Base-by-base conservation (phyloP, 163 green algal genomes). In the Scenedesmus sp. region DNA sequence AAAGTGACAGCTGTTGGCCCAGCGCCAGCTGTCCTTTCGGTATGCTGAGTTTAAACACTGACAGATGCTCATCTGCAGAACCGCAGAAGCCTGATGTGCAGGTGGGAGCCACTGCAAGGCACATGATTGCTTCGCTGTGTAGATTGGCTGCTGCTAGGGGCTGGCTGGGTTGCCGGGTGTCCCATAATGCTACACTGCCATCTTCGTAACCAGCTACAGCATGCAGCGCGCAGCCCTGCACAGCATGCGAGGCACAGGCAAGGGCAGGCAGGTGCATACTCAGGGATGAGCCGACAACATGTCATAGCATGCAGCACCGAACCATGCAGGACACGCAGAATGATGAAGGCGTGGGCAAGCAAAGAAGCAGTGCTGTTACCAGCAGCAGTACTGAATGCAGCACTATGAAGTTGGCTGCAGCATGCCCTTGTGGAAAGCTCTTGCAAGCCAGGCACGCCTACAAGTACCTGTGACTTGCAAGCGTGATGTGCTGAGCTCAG, bases 71-170 rank as follows among this genome's bases (percentile, higher is more conserved):
- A 54, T 92, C 90, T 46, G 90, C 90, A 26, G 90, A 66, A 4
- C 90, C 90, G 73, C 90, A 90, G 66, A 92, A 82, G 46, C 83
- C 83, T 73, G 56, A 56, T 1, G 13, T 54, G 57, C 82, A 86
- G 55, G 23, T 73, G 4, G 90, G 70, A 0, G 26, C 83, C 4
- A 82, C 56, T 23, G 83, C 90, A 12, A 92, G 15, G 83, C 67
- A 87, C 90, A 92, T 92, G n/a, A 87, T 46, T 12, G 90, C 8
- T 54, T 92, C 90, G 10, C 10, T 62, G 56, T 92, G 90, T 57
- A 90, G 34, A n/a, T 85, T 59, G 13, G 56, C 52, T 15, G 64
- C 23, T 12, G 83, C 57, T 5, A 92, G 90, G 70, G 55, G 67
- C 9, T 16, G 15, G 4, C 9, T 59, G 3, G 83, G 26, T 4